Base-by-base conservation (phyloP, 1,139 yeast species). In the Kurtzmaniella natalensis region DNA sequence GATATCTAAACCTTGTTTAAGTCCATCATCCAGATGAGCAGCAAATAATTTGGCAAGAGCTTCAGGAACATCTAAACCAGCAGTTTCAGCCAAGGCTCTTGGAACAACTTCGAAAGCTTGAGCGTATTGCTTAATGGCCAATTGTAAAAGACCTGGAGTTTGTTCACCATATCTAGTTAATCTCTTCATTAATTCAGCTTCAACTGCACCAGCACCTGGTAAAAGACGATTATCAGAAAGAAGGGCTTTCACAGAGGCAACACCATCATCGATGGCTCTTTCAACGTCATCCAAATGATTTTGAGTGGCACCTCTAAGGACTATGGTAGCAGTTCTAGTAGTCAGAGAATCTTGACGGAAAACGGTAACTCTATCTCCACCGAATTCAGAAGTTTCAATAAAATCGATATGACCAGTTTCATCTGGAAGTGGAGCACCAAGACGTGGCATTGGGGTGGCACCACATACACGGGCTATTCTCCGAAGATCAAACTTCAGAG, bases 121-220 rank as follows among this genome's bases (percentile, higher is more conserved):
- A 13, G 96, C 98, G 60, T 80, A 92, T 52, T 84, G 83, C 64
- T 92, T 92, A 51, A 92, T 92, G 33, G 97, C 96, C 43, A 92
- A 76, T 61, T 89, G 98, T 48, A 87, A 61, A 43, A 89, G 70
- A 28, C 97, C 98, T 11, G 98, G 95, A 1, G 97, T 92, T 50
- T 75, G 77, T 57, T 92, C 98, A 45, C 97, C 98, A 53, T 78
- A 84, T 40, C 77, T 78, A 15, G 88, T 84, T 40, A 89, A 72
- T 51, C 81, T 72, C 45, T 83, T 76, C 35, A 88, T 89, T 36
- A 92, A 70, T 53, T 88, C 96, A 35, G 87, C 83, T 62, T 92
- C 98, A n/a, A 85, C 73, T 13, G 96, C 92, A 49, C 98, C 98
- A 0, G 98, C 98, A 43, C 98, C 98, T 9, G 97, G 92, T 43